Evolutionary conservation across 2,329 filamentous ascomycete species (phyloP).

Genomic region (Pyrenophora teres): DNA sequence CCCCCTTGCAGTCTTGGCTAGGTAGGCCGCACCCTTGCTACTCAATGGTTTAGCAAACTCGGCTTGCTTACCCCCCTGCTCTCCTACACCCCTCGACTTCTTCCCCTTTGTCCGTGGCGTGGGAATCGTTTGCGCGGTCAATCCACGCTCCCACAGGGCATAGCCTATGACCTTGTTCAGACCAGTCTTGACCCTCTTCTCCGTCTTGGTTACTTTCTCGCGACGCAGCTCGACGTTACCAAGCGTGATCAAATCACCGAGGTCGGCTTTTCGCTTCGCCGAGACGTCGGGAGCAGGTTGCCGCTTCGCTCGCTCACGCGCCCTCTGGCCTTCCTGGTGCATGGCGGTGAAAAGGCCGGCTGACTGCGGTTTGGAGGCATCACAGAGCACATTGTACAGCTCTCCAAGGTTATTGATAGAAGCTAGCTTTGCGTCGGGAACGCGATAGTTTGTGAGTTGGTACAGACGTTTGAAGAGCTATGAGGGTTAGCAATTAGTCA

Average conservation of each 20-base stretch:
- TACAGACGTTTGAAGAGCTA: constrained; percentile 81
- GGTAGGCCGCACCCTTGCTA: constrained; percentile 12
- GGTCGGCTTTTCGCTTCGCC: constrained; percentile 17
- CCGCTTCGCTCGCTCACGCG: constrained; percentile 22
- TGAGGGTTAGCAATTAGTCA: constrained; percentile 11
- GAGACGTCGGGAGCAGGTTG: neutral
- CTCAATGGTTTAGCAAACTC: constrained; percentile 15
- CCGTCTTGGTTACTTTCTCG: constrained; percentile 69
- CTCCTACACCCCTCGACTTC: constrained; percentile 1
- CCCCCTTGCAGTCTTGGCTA: constrained; percentile 7
- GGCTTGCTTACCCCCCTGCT: constrained; percentile 6
- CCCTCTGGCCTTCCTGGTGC: constrained; percentile 28
- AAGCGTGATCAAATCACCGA: constrained; percentile 33
- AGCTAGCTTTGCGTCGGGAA: constrained; percentile 71
- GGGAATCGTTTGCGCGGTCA: neutral
- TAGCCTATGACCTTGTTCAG: constrained; percentile 79
- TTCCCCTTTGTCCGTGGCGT: neutral
- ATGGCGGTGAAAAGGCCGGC: constrained; percentile 68
- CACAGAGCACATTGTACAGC: constrained; percentile 45
- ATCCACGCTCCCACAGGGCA: constrained; percentile 57
- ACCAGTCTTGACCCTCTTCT: constrained; percentile 73
- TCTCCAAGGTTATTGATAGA: constrained; percentile 43
- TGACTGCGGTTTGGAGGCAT: constrained; percentile 47
- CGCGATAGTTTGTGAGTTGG: constrained; percentile 76
- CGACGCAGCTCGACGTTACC: constrained; percentile 71